phyloP scores from a whole-genome alignment of 129 eudicot species.

The Flaveria bidentis region DNA sequence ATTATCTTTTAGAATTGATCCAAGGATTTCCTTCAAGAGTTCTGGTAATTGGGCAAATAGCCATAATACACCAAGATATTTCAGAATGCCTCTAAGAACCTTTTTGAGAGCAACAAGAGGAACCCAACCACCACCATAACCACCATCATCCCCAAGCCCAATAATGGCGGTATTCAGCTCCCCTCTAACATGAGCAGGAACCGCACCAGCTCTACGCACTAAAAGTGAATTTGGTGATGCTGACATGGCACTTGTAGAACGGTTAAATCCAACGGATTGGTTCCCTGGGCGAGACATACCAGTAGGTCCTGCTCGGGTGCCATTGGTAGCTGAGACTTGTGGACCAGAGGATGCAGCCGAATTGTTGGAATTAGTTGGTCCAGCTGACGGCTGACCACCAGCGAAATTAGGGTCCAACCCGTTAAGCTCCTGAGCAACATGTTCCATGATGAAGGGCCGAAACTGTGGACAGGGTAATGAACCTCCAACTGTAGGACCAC shows the following conservation, averaged over 20 bases:
- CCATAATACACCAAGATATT: constrained; percentile 98
- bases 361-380: constrained; percentile 44
- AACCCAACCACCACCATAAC: constrained; percentile 99
- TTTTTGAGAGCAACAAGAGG: constrained; percentile 97
- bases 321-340: constrained; percentile 54
- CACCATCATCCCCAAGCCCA: constrained; percentile 99
- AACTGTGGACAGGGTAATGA: constrained; percentile 98
- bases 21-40: constrained; percentile 87
- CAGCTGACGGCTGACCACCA: constrained; percentile 66
- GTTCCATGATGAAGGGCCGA: constrained; percentile 99
- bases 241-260: constrained; percentile 55
- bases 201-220: constrained; percentile 75
- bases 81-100: constrained; percentile 93
- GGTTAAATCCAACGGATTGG: constrained; percentile 55
- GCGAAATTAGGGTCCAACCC: constrained; percentile 86
- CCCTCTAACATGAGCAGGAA: constrained; percentile 99
- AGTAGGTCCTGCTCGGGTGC: constrained; percentile 50
- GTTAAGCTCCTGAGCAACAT: constrained; percentile 96
- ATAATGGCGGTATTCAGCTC: constrained; percentile 93
- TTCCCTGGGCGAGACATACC: constrained; percentile 63
- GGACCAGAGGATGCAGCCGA: constrained; percentile 50
- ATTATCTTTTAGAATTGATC: constrained; percentile 86
- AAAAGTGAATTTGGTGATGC: constrained; percentile 51
- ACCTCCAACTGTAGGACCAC: constrained; percentile 93
- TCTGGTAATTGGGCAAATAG: constrained; percentile 99